Evolutionary conservation across 2,329 filamentous ascomycete species (phyloP), one percentile per base, ranked within the genome.

Genomic region (Annulohypoxylon truncatum): DNA sequence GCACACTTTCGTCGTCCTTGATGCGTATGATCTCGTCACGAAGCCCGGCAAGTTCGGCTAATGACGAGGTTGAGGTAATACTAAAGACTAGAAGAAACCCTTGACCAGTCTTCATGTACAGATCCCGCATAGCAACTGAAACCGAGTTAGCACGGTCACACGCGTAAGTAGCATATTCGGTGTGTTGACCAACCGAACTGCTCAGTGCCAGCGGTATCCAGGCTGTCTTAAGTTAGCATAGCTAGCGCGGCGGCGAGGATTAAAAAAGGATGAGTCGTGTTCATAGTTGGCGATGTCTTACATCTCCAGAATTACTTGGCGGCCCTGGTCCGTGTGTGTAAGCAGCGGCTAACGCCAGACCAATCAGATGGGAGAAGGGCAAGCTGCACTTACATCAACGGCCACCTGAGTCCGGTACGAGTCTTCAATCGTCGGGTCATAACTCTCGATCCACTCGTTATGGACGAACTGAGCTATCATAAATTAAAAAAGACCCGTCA

Each of bases 31-130:
- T 96, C 79, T 97, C 93, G 75, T 97, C 93, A 53, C 93, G 90
- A 42, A 97, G 85, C 72, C 92, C 90, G 72, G 88, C 86, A 28
- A 97, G 86, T 79, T 97, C 93, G 72, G 89, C 87, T 40, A 97
- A 84, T n/a, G 93, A 96, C 31, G 92, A 92, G 66, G 87, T 84
- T 67, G 92, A 96, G 15, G 93, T 95, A 76, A 97, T 97, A 80
- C 92, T 95, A 81, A 97, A 97, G 62, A 97, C 94, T 35, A 97
- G 86, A 59, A 97, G 87, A 78, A 97, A 97, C 0, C 94, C 93
- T 80, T 97, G 93, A 59, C 93, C 93, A 38, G 93, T 92, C 77
- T 96, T 96, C 92, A 97, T 96, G 82, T 97, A 96, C 47, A 95
- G 84, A 77, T 96, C 92, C 76, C 92, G 87, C 86, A 89, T 89